Base-by-base conservation (phyloP, 1,139 yeast species). In the Nematodospora anomalae region DNA sequence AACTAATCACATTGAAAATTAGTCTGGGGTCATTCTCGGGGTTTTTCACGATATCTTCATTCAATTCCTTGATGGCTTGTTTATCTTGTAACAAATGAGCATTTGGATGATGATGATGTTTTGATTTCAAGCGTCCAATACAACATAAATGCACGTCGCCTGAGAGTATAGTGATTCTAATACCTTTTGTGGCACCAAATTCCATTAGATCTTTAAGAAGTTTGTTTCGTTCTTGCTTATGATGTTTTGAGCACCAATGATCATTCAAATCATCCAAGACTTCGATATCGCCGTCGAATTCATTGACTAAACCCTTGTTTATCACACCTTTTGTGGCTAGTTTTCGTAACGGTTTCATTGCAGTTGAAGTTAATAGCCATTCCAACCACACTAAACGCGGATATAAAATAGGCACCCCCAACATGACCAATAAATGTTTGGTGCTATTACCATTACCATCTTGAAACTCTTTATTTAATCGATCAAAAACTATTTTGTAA, bases 61-160 rank as follows among this genome's bases (percentile, higher is more conserved):
- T 73, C 10, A 61, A 52, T 13, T 67, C 61, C 12, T 58, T 56
- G 21, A 62, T 57, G 11, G 62, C 57, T 23, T 45, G 40, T 2
- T 51, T 47, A n/a, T 49, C 38, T 18, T 43, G 34, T 14, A 59
- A 42, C 15, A 51, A 40, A 32, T 62, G 66, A 30, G 65, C 58
- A 11, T 66, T 52, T 6, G 67, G 61, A 40, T 74, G 77, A 38
- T 64, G 65, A 51, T 75, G 83, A 37, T 67, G 53, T 44, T 76
- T 79, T 12, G 89, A 68, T 52, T 77, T 76, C 58, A 90, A 74
- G 49, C 96, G 71, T 11, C 96, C 95, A 44, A 89, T 63, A 39
- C 90, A 85, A 40, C 92, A 82, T 51, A 90, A 71, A 61, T 92
- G 98, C 32, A 92, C 97, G 56, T 90, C 98, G 15, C 98, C 98